Base-by-base conservation (phyloP, 1,284 basidiomycete genomes). In the Trichosporon asahii region DNA sequence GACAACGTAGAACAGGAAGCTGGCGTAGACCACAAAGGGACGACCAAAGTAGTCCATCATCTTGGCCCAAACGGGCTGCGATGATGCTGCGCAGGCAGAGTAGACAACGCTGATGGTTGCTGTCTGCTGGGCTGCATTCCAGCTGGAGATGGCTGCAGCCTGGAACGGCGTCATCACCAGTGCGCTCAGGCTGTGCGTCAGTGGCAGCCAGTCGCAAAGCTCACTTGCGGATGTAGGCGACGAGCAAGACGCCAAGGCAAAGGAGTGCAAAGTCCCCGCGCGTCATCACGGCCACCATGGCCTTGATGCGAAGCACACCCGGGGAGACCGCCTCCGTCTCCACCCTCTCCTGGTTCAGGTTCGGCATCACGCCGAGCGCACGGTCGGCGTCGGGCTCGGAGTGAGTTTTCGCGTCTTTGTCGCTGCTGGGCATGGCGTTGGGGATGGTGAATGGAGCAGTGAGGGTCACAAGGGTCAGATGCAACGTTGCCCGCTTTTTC, bases 11-110 rank as follows among this genome's bases (percentile, higher is more conserved):
- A 79, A 79, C 6, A 78, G 37, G 35, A 78, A 72, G 11, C 73
- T 55, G 27, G 72, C 37, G 29, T 71, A 63, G 3, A 89, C 91
- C 0, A 91, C 84, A 70, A 86, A 84, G 0, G 83, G 84, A 60
- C 86, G 83, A 2, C 86, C 86, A 11, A 86, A 77, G 33, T 91
- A 88, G 77, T 94, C 91, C 3, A 90, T 88, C 35, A 93, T 81
- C 82, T 92, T 93, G 2, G 92, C 92, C 75, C 92, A 89, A 55
- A 92, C 86, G 0, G 92, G 92, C 83, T 93, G 93, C 29, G 90
- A 87, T 40, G 89, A 86, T 23, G 89, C 88, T 66, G 88, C 84
- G 68, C 86, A 84, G 76, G 86, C 85, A 1, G 84, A 82, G 53
- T 68, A 68, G 29, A 57, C 64, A 18, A 72, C 70, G 23, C 53